Percentiles rank a stretch among this genome's conserved stretches.
Conservation (phyloP, 768 basidiomycete genomes). For the Mycena floridula region DNA sequence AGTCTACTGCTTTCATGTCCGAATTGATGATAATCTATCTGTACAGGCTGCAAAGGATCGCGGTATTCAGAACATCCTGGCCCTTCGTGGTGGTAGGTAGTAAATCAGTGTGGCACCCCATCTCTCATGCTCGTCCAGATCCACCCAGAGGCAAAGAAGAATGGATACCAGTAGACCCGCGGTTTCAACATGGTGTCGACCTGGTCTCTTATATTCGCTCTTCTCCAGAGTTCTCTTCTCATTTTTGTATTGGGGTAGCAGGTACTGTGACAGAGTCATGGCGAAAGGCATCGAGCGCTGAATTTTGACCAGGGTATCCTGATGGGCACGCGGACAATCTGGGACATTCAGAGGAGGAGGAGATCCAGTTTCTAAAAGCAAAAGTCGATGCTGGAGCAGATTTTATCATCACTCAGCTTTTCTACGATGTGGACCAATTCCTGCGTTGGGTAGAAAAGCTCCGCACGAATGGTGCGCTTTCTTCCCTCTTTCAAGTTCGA, state of each 20-base stretch:
- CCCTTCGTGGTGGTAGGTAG: slow-evolving; percentile 78
- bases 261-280: no score
- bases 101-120: neutral
- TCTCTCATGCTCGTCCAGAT: slow-evolving; percentile 40
- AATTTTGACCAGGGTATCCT: slow-evolving; percentile 73
- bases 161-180: slow-evolving; percentile 81
- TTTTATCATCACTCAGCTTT: slow-evolving; percentile 93
- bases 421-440: slow-evolving; percentile 93
- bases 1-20: slow-evolving; percentile 13
- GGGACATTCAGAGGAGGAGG: slow-evolving; percentile 45
- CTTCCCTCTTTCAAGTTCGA: neutral
- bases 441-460: slow-evolving; percentile 71
- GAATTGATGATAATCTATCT: slow-evolving; percentile 2
- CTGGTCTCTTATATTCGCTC: slow-evolving; percentile 88
- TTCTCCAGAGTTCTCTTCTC: slow-evolving; percentile 66
- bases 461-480: slow-evolving; percentile 56
- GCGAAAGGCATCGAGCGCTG: no score
- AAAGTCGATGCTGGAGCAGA: slow-evolving; percentile 96
- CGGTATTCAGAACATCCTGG: slow-evolving; percentile 86
- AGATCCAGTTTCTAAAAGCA: slow-evolving; percentile 66
- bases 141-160: slow-evolving; percentile 92
- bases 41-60: slow-evolving; percentile 67
- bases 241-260: slow-evolving; percentile 94
- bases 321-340: slow-evolving; percentile 74
- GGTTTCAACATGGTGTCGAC: slow-evolving; percentile 80